Conservation (phyloP, 1,139 yeast species). For the Yamadazyma epiphylla region DNA sequence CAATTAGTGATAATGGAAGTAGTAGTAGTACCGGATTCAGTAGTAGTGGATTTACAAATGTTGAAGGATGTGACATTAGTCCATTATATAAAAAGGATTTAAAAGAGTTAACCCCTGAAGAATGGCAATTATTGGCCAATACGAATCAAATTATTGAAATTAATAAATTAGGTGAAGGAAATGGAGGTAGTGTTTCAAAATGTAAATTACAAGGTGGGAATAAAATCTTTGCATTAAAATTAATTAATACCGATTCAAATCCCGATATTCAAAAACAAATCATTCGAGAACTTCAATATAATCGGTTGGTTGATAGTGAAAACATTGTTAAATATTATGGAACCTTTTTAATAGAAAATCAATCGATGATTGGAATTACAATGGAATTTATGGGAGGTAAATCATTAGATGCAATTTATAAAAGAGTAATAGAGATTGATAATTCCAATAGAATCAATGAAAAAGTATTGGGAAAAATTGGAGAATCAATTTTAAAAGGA, state of each 20-base stretch:
- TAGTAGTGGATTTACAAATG: conserved; percentile 2
- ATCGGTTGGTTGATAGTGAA: conserved; percentile 75
- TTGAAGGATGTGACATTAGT: too few relatives aligned
- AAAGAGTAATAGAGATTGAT: conserved; percentile 50
- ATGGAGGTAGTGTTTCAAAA: conserved; percentile 85
- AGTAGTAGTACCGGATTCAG: neutral
- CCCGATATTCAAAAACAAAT: conserved; percentile 84
- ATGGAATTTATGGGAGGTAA: conserved; percentile 98
- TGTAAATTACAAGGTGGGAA: conserved; percentile 46
- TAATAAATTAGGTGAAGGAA: conserved; percentile 84
- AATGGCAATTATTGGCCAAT: conserved; percentile 68
- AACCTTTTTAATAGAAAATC: conserved; percentile 73
- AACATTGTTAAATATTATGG: conserved; percentile 91
- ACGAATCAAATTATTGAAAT: conserved; percentile 34
- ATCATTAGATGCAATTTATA: conserved; percentile 87
- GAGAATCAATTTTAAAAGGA: conserved; percentile 80
- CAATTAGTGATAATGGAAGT: conserved; percentile 2
- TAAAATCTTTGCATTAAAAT: conserved; percentile 78
- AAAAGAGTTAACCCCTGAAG: conserved; percentile 65
- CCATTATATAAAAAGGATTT: conserved; percentile 26
- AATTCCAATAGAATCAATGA: conserved; percentile 88
- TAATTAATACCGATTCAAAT: conserved; percentile 71
- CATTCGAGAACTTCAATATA: conserved; percentile 83
- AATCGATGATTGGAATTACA: conserved; percentile 78
- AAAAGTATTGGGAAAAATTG: conserved; percentile 84